These are phyloP conservation scores for Ganoderma sinense DNA, from an alignment of 1,284 basidiomycete genomes.

Conservation along the genomic window DNA sequence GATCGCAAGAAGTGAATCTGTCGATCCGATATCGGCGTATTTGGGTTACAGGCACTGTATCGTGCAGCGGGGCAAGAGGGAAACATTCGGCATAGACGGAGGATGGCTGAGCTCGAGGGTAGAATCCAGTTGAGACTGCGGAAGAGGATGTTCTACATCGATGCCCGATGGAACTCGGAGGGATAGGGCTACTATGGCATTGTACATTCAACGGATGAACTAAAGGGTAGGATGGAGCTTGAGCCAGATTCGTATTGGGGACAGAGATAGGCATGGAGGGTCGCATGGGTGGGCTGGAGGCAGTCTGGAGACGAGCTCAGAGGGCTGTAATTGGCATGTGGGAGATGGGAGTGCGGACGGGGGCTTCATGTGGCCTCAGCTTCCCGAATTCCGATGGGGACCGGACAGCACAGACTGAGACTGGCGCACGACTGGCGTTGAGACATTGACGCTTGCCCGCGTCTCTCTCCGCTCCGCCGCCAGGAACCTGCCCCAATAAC, in stretches of 20 bases:
- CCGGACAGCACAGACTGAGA: constrained; percentile 14
- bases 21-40: constrained; percentile 14
- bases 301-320: constrained; percentile 11
- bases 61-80: background rate
- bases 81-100: background rate
- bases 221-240: background rate
- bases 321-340: constrained; percentile 1
- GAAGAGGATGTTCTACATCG: background rate
- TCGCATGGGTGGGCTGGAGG: background rate
- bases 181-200: background rate
- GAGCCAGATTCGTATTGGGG: background rate
- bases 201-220: constrained; percentile 4
- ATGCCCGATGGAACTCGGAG: constrained; percentile 1
- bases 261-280: constrained; percentile 4
- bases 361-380: background rate
- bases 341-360: background rate
- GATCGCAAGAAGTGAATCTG: constrained; percentile 8
- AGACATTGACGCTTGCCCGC: constrained; percentile 10
- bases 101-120: background rate
- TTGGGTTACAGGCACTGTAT: background rate
- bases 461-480: constrained; percentile 10
- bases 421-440: constrained; percentile 5
- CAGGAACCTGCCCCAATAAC: background rate
- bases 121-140: background rate
- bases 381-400: constrained; percentile 20